Conservation (phyloP, 164 flowering plant species). For the Vitis rotundifolia region DNA sequence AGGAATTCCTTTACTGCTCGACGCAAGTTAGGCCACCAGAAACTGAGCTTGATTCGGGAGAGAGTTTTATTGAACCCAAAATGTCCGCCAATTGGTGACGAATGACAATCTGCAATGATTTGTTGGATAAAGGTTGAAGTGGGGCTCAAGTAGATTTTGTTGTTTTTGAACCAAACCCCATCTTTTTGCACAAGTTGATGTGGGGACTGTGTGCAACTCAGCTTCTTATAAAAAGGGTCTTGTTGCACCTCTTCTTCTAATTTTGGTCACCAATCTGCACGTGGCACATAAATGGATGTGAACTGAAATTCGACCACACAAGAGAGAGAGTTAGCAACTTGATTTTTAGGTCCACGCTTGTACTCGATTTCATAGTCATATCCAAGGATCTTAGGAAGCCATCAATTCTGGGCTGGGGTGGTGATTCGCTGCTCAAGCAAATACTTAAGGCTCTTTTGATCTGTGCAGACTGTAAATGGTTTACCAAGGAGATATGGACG, state of each 20-base stretch:
- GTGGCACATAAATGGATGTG: background rate
- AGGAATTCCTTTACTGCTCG: too few relatives aligned
- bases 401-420: background rate
- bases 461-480: background rate
- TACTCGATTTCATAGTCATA: constrained; percentile 3
- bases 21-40: too few relatives aligned
- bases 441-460: constrained; percentile 2
- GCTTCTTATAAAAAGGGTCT: background rate
- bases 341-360: background rate
- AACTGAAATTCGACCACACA: background rate
- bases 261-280: background rate
- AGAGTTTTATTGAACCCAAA: too few relatives aligned
- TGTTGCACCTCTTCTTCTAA: background rate
- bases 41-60: too few relatives aligned
- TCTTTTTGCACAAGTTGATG: too few relatives aligned
- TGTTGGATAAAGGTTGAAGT: too few relatives aligned
- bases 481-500: constrained; percentile 3
- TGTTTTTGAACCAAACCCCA: too few relatives aligned
- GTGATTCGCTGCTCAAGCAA: constrained; percentile 1
- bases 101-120: too few relatives aligned
- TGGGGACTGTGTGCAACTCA: too few relatives aligned
- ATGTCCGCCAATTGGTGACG: too few relatives aligned
- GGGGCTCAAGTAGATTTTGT: too few relatives aligned
- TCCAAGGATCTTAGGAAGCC: constrained; percentile 5
- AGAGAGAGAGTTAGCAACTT: background rate